Evolutionary conservation across 441 rosid species (phyloP).

Genomic region (Aleurites moluccanus): DNA sequence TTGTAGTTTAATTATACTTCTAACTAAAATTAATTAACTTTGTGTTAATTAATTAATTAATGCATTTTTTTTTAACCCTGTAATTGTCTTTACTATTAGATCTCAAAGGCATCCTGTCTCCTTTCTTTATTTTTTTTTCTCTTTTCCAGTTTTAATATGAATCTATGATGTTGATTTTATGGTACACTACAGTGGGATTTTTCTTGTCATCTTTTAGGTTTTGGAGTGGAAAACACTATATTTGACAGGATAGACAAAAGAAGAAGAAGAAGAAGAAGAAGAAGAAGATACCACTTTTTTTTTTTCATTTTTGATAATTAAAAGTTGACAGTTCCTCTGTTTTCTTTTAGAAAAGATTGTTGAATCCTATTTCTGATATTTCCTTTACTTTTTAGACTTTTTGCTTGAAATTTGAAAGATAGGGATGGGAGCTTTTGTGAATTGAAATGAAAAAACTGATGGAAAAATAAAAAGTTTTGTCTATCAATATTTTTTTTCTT

Average conservation of each 20-base stretch:
- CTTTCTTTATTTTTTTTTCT: background rate
- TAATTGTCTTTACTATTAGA: background rate
- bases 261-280: background rate
- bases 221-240: background rate
- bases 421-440: conserved; percentile 2
- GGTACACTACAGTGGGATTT: conserved; percentile 5
- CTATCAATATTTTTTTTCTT: too few species aligned
- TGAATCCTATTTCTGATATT: background rate
- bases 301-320: conserved; percentile 2
- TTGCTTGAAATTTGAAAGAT: conserved; percentile 15
- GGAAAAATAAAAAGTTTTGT: background rate
- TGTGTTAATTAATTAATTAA: conserved; percentile 8
- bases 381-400: background rate
- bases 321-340: background rate
- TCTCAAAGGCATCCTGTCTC: conserved; percentile 6
- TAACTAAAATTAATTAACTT: conserved; percentile 8
- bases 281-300: background rate
- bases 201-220: conserved; percentile 1
- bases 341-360: conserved; percentile 16
- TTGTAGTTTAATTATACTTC: conserved; percentile 15
- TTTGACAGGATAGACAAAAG: conserved; percentile 17
- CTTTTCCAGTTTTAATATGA: background rate
- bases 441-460: conserved; percentile 9
- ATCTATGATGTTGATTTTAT: background rate
- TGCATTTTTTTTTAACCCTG: background rate